A percentile compares a stretch with the other conserved stretches of the same genome.
phyloP scores from a whole-genome alignment of 139 green algal genomes.

The Ettlia oleoabundans region DNA sequence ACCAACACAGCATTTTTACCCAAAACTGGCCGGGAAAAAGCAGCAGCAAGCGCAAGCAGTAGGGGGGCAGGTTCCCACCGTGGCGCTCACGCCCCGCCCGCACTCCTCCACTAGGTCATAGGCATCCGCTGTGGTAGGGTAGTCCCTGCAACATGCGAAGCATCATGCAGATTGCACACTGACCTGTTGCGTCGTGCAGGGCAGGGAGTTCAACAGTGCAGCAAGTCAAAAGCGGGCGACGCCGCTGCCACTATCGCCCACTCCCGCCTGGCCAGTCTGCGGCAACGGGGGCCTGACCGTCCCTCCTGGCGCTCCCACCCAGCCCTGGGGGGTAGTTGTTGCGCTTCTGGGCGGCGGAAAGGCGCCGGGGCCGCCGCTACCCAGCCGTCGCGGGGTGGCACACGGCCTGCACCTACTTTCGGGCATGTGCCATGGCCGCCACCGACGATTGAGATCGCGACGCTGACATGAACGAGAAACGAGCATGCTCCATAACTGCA shows the following conservation, averaged over 20 bases:
- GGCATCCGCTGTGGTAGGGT: conserved; percentile 70
- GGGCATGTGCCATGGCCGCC: neutral
- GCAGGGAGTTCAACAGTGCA: too few species aligned
- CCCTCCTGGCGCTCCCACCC: too few species aligned
- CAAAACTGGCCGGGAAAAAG: neutral
- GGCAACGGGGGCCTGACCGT: too few species aligned
- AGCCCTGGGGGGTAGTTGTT: too few species aligned
- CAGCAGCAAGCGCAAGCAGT: neutral
- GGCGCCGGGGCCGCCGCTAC: too few species aligned
- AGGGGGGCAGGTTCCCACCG: conserved; percentile 57
- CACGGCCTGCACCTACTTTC: neutral
- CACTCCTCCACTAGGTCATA: conserved; percentile 96
- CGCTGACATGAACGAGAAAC: conserved; percentile 33
- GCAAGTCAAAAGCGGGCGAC: too few species aligned
- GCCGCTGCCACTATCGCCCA: too few species aligned
- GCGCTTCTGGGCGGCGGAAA: too few species aligned
- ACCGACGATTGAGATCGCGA: conserved; percentile 1
- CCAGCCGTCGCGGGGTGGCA: neutral
- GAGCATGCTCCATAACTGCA: conserved; percentile 4
- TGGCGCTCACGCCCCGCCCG: conserved; percentile 91
- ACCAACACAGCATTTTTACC: neutral
- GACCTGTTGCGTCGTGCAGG: neutral
- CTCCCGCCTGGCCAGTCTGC: too few species aligned
- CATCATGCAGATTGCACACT: neutral
- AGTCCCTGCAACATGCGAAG: conserved; percentile 69